A percentile compares a stretch with the other conserved stretches of the same genome.
phyloP scores from a whole-genome alignment of 2,329 filamentous ascomycete genomes.

The Macrophomina phaseolina region DNA sequence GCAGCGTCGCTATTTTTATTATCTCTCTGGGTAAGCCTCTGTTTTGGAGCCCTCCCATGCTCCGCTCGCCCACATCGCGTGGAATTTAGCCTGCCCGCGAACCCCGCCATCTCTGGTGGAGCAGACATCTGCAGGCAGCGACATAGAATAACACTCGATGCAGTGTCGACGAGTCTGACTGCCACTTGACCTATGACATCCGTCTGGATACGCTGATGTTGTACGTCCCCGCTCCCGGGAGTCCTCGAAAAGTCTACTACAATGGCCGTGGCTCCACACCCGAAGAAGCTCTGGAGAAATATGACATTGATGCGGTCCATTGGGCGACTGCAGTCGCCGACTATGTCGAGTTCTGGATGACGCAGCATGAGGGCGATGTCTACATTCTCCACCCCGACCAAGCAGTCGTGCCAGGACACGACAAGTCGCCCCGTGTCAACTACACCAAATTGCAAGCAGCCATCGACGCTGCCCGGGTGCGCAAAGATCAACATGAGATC shows the following conservation, averaged over 20 bases:
- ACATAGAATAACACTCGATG: slow-evolving; percentile 24
- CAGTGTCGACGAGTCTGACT: slow-evolving; percentile 57
- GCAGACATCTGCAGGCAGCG: background rate
- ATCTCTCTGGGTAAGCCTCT: slow-evolving; percentile 57
- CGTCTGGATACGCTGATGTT: slow-evolving; percentile 67
- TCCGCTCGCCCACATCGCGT: slow-evolving; percentile 27
- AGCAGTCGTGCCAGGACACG: background rate
- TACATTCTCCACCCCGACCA: slow-evolving; percentile 44
- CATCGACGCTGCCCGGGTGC: slow-evolving; percentile 78
- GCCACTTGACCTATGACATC: slow-evolving; percentile 63
- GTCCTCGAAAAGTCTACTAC: slow-evolving; percentile 67
- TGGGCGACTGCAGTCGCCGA: slow-evolving; percentile 50
- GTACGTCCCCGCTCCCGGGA: slow-evolving; percentile 71
- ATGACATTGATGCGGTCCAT: slow-evolving; percentile 74
- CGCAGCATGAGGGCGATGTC: slow-evolving; percentile 33
- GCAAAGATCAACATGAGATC: slow-evolving; percentile 86
- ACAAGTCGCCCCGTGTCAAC: slow-evolving; percentile 48
- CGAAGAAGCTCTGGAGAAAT: slow-evolving; percentile 64
- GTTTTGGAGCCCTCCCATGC: background rate
- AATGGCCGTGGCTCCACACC: slow-evolving; percentile 65
- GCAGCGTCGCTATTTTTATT: slow-evolving; percentile 67
- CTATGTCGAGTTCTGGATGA: slow-evolving; percentile 41
- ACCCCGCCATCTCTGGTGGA: background rate
- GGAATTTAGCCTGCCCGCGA: background rate
- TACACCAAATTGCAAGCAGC: slow-evolving; percentile 65